A percentile compares a stretch with the other conserved stretches of the same genome.
Evolutionary conservation across 2,329 filamentous ascomycete genomes (phyloP).

Genomic region (Aspergillus persii): DNA sequence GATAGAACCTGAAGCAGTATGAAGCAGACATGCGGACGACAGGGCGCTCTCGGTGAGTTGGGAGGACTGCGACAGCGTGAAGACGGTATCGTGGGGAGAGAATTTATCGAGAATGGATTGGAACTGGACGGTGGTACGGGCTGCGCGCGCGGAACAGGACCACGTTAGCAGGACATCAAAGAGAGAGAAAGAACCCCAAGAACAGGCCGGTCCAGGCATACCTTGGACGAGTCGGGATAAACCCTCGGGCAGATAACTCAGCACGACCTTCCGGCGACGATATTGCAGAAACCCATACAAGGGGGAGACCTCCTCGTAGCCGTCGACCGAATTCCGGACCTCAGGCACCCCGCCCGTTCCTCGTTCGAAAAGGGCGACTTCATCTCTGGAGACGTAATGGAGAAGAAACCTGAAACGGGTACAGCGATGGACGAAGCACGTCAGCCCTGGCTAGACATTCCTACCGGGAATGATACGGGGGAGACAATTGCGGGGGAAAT

Average conservation of each 20-base stretch:
- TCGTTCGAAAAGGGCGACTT: slow-evolving; percentile 72
- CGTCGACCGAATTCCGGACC: slow-evolving; percentile 71
- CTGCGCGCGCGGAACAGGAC: slow-evolving; percentile 47
- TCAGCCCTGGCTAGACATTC: too few relatives aligned
- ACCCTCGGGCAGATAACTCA: slow-evolving; percentile 89
- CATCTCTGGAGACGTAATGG: slow-evolving; percentile 85
- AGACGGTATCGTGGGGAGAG: slow-evolving; percentile 80
- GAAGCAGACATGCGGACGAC: slow-evolving; percentile 82
- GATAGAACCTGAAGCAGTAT: slow-evolving; percentile 81
- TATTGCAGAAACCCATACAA: slow-evolving; percentile 91
- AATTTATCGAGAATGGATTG: slow-evolving; percentile 65
- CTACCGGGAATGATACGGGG: neutral
- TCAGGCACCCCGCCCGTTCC: slow-evolving; percentile 83
- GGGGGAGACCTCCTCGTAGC: slow-evolving; percentile 80
- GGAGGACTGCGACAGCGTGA: slow-evolving; percentile 70
- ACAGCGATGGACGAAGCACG: neutral
- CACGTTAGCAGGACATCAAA: slow-evolving; percentile 2
- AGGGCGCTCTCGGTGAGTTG: slow-evolving; percentile 86
- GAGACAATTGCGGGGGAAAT: slow-evolving; percentile 9
- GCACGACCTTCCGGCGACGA: slow-evolving; percentile 79
- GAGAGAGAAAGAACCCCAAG: neutral
- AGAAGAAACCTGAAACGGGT: slow-evolving; percentile 74
- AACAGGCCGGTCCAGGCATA: slow-evolving; percentile 43
- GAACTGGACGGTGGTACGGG: slow-evolving; percentile 73
- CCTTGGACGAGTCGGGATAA: slow-evolving; percentile 92